Percentiles rank a stretch among this genome's conserved stretches.
phyloP scores from a whole-genome alignment of 768 basidiomycete species.

The Grammothele lineata region DNA sequence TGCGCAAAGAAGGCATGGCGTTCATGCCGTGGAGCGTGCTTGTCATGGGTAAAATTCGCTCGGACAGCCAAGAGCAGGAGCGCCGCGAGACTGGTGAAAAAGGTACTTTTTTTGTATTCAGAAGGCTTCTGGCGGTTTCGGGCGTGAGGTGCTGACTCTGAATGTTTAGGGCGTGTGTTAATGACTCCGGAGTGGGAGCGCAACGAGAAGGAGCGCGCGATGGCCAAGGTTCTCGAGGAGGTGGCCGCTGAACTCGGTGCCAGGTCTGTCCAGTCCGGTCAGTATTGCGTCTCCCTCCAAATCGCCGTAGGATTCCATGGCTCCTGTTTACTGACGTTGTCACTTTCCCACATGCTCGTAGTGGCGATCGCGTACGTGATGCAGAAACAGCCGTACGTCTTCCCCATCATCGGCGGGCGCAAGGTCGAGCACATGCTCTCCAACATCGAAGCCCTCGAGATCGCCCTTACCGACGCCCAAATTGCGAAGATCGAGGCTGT shows the following conservation, averaged over 20 bases:
- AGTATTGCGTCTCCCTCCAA: not conserved
- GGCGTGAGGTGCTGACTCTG: too few relatives aligned
- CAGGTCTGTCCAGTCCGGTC: conserved; percentile 15
- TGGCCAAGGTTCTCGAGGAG: conserved; percentile 35
- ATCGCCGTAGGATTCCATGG: too few relatives aligned
- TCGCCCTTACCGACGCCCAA: conserved; percentile 18
- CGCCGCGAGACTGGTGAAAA: conserved; percentile 23
- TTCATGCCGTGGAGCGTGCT: conserved; percentile 37
- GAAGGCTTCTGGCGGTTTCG: too few relatives aligned
- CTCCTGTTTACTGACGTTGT: conserved; percentile 8
- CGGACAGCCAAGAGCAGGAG: conserved; percentile 30
- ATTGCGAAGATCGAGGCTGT: conserved; percentile 18
- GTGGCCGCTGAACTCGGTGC: conserved; percentile 35
- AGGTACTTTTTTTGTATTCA: too few relatives aligned
- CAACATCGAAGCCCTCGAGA: conserved; percentile 16
- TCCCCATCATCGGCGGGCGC: conserved; percentile 16
- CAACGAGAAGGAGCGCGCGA: conserved; percentile 28
- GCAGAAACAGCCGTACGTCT: conserved; percentile 22
- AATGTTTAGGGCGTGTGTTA: too few relatives aligned
- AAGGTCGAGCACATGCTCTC: conserved; percentile 17
- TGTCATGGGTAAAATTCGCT: conserved; percentile 34
- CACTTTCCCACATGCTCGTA: too few relatives aligned
- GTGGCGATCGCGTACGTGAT: conserved; percentile 27
- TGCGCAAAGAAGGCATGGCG: conserved; percentile 19
- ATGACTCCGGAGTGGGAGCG: conserved; percentile 28